Evolutionary conservation across 2,329 filamentous ascomycete genomes (phyloP), one percentile per base, ranked within the genome.

Genomic region (Fusarium sambucinum): DNA sequence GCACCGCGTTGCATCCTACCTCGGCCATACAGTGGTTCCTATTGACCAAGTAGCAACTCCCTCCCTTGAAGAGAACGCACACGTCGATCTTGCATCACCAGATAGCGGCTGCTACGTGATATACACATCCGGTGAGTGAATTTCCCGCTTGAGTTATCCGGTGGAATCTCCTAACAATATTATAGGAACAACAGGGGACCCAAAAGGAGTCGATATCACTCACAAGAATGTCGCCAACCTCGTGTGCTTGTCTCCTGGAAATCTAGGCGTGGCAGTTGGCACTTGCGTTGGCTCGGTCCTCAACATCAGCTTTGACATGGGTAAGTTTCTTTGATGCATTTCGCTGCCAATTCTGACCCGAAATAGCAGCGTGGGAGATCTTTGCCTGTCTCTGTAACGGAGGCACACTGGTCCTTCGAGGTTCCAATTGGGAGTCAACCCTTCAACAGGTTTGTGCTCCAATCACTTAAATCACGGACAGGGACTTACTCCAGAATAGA

Each of bases 231-330:
- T 88, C 19, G 81, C 83, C 17, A 88, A 88, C 73, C 77, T 86
- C 13, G 76, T 88, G 7, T 82, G 83, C 56, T 74, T 83, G 27
- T 79, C 80, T 23, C 86, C 86, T 0, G 85, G 83, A 8, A 82
- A 81, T 58, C 72, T 89, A 17, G 83, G 81, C 5, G 84, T 89
- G 51, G 75, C 69, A 13, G 74, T 79, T 3, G 86, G 86, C 14
- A 83, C 80, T 13, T 81, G 81, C 14, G 86, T 89, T 10, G 85
- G 83, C 4, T 85, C 87, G 56, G 78, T 88, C 9, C 78, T 89
- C 40, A 88, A 85, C 63, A 83, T 89, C 44, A 85, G 84, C 42
- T 89, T 89, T 64, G 87, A 89, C 66, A 88, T 89, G 86, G 85
- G 86, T 87, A 79, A 71, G 84, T 77, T 37, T 35, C 54, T 55